Conservation (phyloP, 148 eudicot species). For the Cornus controversa region DNA sequence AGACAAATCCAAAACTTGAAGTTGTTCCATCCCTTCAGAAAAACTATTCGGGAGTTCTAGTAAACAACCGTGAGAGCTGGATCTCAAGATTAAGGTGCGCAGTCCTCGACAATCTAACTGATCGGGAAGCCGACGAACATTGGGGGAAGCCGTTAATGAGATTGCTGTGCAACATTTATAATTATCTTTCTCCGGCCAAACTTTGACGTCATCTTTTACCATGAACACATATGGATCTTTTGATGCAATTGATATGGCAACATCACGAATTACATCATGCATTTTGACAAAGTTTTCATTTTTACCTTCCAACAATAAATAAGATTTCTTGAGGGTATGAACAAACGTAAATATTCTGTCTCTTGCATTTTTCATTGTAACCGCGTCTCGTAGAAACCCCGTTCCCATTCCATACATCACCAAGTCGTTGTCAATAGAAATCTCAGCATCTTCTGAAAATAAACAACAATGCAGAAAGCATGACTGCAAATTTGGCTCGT, state of each 20-base stretch:
- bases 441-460: slow-evolving; percentile 4
- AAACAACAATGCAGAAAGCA: slow-evolving; percentile 17
- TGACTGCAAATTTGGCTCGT: neutral
- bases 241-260: neutral
- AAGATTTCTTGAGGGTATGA: no score
- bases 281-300: no score
- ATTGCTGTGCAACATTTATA: no score
- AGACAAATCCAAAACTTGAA: neutral
- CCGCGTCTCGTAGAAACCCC: neutral
- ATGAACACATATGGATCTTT: neutral
- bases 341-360: no score
- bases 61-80: no score
- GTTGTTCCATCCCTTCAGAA: neutral
- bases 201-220: neutral
- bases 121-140: no score
- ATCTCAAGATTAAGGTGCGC: neutral
- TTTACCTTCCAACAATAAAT: no score
- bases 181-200: neutral
- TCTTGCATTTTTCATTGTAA: neutral
- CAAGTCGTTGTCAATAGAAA: neutral
- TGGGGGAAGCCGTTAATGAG: no score
- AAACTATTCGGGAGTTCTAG: neutral
- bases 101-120: neutral
- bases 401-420: slow-evolving; percentile 1
- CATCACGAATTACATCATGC: no score